phyloP scores from a whole-genome alignment of 129 eudicot genomes.

The Rutidosis leptorrhynchoides region DNA sequence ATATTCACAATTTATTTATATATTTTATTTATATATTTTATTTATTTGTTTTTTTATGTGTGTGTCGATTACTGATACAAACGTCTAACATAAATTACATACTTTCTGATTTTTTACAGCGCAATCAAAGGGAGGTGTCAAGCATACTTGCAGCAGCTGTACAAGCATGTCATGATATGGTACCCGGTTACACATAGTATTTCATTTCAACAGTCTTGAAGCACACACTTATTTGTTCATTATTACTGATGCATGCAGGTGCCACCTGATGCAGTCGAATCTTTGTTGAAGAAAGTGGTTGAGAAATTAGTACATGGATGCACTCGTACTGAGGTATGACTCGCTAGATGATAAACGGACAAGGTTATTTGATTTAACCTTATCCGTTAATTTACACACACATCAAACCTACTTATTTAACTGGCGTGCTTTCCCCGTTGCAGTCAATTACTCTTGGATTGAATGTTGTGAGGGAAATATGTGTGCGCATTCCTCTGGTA shows the following conservation, averaged over 20 bases:
- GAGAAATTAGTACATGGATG: conserved; percentile 84
- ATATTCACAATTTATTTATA: conserved; percentile 8
- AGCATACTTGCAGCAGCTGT: conserved; percentile 87
- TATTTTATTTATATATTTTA: background rate
- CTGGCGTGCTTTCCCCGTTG: conserved; percentile 7
- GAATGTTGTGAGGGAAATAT: conserved; percentile 90
- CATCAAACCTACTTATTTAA: background rate
- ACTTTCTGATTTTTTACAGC: conserved; percentile 42
- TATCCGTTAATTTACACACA: background rate
- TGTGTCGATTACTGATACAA: too few relatives aligned
- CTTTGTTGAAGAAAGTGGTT: conserved; percentile 74
- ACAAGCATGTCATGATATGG: conserved; percentile 99
- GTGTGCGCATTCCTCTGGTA: conserved; percentile 94
- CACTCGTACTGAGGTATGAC: conserved; percentile 76
- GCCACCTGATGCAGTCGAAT: conserved; percentile 96
- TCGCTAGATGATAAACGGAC: too few relatives aligned
- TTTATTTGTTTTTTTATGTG: conserved; percentile 15
- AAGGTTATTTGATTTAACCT: background rate
- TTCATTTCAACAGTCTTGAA: background rate
- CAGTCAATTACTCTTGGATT: conserved; percentile 96
- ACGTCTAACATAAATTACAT: too few relatives aligned
- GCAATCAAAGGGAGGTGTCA: conserved; percentile 90
- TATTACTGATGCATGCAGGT: conserved; percentile 37
- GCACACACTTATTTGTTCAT: background rate
- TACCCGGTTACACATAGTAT: conserved; percentile 26